phyloP scores from a whole-genome alignment of 1,284 basidiomycete genomes.

The Phellinidium pouzarii region DNA sequence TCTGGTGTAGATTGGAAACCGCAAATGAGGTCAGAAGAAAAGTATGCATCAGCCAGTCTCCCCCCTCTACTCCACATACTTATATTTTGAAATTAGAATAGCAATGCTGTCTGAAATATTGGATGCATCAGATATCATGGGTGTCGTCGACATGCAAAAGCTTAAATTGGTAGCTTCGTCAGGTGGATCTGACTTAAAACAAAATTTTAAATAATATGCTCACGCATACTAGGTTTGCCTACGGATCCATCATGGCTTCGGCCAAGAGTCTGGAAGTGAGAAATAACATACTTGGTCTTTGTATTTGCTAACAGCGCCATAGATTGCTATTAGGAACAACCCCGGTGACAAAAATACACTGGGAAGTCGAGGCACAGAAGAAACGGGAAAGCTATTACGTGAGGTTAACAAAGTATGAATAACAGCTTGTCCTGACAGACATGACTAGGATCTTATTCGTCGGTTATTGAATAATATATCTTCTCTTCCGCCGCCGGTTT shows the following conservation, averaged over 20 bases:
- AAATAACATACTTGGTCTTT: slow-evolving; percentile 8
- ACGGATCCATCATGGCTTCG: slow-evolving; percentile 66
- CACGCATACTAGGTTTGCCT: slow-evolving; percentile 49
- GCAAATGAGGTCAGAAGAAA: slow-evolving; percentile 51
- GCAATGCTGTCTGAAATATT: slow-evolving; percentile 47
- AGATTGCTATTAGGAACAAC: slow-evolving; percentile 61
- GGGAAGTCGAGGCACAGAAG: slow-evolving; percentile 50
- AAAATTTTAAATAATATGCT: background rate
- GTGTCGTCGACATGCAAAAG: slow-evolving; percentile 17
- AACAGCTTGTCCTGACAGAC: background rate
- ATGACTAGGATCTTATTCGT: slow-evolving; percentile 56
- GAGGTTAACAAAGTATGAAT: slow-evolving; percentile 22
- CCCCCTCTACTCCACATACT: slow-evolving; percentile 3
- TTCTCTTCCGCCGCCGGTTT: slow-evolving; percentile 39
- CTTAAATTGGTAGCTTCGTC: slow-evolving; percentile 16
- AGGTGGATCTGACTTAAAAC: slow-evolving; percentile 13
- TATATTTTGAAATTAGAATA: slow-evolving; percentile 8
- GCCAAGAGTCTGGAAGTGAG: slow-evolving; percentile 69
- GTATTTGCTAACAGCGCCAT: slow-evolving; percentile 6
- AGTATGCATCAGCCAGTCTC: slow-evolving; percentile 39
- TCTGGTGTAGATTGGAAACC: slow-evolving; percentile 58
- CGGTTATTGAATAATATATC: slow-evolving; percentile 52
- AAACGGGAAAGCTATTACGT: slow-evolving; percentile 70
- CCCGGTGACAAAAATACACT: slow-evolving; percentile 47
- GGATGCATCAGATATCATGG: slow-evolving; percentile 22